A percentile compares a stretch with the other conserved stretches of the same genome.
Evolutionary conservation across 1,284 basidiomycete genomes (phyloP).

Genomic region (Schizophyllum commune): DNA sequence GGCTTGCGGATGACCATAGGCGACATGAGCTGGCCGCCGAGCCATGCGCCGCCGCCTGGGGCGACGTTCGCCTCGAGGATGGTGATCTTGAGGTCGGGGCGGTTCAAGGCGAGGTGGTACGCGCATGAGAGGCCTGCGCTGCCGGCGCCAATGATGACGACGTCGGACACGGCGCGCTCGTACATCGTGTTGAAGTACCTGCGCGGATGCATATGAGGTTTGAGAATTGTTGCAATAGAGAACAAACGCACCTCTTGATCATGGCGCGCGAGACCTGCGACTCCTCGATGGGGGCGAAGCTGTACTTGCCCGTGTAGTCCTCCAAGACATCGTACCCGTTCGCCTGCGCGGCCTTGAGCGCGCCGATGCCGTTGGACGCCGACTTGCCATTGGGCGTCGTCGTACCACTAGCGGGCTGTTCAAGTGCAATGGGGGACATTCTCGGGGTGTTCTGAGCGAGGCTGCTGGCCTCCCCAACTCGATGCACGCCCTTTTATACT

Average conservation of each 20-base stretch:
- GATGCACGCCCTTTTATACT: too few species aligned
- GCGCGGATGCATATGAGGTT: neutral
- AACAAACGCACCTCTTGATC: slow-evolving; percentile 55
- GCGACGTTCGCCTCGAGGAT: slow-evolving; percentile 80
- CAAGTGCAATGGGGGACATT: too few species aligned
- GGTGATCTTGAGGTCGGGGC: slow-evolving; percentile 74
- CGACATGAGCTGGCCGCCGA: slow-evolving; percentile 79
- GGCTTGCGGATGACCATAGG: slow-evolving; percentile 83
- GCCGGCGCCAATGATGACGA: slow-evolving; percentile 77
- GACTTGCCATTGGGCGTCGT: too few species aligned
- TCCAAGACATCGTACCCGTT: neutral
- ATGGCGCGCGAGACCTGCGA: slow-evolving; percentile 73
- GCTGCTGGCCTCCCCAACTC: too few species aligned
- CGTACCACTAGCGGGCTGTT: too few species aligned
- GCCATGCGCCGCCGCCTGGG: slow-evolving; percentile 76
- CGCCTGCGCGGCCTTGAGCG: too few species aligned
- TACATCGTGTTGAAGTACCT: slow-evolving; percentile 72
- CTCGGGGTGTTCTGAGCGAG: too few species aligned
- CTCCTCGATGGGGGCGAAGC: slow-evolving; percentile 69
- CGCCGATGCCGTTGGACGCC: too few species aligned
- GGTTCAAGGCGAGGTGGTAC: slow-evolving; percentile 60
- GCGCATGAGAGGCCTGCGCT: slow-evolving; percentile 77
- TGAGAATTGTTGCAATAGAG: neutral
- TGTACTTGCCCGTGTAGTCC: slow-evolving; percentile 29
- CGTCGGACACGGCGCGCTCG: slow-evolving; percentile 68